Evolutionary conservation across 768 basidiomycete genomes (phyloP), one percentile per base, ranked within the genome.

Genomic region (Mycena indigotica): DNA sequence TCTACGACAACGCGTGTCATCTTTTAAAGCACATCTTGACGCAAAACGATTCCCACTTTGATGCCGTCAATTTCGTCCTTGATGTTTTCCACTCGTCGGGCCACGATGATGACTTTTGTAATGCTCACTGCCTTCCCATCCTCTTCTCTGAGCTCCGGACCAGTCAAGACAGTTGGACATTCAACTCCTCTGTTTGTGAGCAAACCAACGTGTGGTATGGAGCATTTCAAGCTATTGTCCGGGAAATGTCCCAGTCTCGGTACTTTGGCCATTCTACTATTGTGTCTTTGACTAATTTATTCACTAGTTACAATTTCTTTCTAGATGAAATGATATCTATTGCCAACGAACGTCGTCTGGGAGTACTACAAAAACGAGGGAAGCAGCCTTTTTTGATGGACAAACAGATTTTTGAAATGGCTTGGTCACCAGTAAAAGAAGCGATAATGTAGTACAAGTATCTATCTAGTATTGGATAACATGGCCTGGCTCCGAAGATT

Each of bases 131-230:
- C 46, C 73, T 72, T 54, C 73, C 73, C 8, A 55, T 62, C 17
- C 21, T 15, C 16, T 73, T 59, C 53, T 52, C 13, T n/a, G 35
- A 38, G 35, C 35, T 38, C 10, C 35, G 35, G 10, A 38, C 35
- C 12, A 38, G 35, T 21, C 35, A 41, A 26, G 63, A 61, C 1
- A 58, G 55, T 16, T 72, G 72, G 70, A 21, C 28, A 5, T 75
- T 75, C 68, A 74, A 74, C 52, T 69, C 72, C 1, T 75, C 73
- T 2, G 62, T 60, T 12, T 71, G 70, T 17, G 73, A 75, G 51
- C 69, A 73, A 55, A 64, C 66, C 0, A 75, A 75, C 56, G 67
- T 61, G 15, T 75, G 74, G 74, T 58, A 74, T 23, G 70, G 66
- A 2, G 68, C 68, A 0, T 74, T 66, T 55, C 64, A 67, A 28